A percentile compares a stretch with the other conserved stretches of the same genome.
Evolutionary conservation across 805 yeast species (phyloP).

Genomic region (Barnettozyma sucrosica): DNA sequence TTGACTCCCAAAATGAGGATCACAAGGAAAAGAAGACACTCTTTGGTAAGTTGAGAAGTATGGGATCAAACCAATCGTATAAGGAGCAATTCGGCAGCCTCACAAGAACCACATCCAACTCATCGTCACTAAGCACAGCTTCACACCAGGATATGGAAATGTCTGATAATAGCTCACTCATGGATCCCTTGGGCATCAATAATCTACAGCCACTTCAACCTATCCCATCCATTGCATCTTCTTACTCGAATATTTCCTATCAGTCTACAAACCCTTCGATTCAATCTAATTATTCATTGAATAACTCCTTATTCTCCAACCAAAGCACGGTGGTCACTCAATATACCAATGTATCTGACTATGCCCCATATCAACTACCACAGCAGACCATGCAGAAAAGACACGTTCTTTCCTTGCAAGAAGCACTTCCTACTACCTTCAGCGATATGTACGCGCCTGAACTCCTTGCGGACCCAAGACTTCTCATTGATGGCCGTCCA

Average conservation of each 20-base stretch:
- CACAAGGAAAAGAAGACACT: constrained; percentile 4
- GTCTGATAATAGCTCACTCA: constrained; percentile 9
- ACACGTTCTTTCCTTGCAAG: constrained; percentile 32
- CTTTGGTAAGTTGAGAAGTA: constrained; percentile 14
- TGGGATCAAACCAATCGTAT: constrained; percentile 6
- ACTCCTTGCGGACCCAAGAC: constrained; percentile 37
- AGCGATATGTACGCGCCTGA: constrained; percentile 56
- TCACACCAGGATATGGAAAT: constrained; percentile 12
- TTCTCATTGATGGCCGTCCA: constrained; percentile 54
- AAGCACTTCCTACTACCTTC: constrained; percentile 48
- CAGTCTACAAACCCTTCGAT: constrained; percentile 9
- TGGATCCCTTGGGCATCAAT: constrained; percentile 5
- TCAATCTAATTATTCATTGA: constrained; percentile 6
- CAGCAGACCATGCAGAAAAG: constrained; percentile 6
- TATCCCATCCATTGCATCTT: constrained; percentile 21
- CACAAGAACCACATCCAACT: constrained; percentile 9
- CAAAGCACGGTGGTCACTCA: constrained; percentile 18
- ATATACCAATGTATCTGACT: constrained; percentile 13
- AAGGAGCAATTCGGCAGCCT: constrained; percentile 7
- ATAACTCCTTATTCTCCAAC: constrained; percentile 18
- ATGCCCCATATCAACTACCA: constrained; percentile 7
- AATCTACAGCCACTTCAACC: constrained; percentile 21
- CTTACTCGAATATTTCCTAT: constrained; percentile 8
- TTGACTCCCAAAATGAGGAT: constrained; percentile 15
- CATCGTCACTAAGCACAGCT: neutral